Conservation (phyloP, 108 stramenopile species). For the Skeletonema marinoi region DNA sequence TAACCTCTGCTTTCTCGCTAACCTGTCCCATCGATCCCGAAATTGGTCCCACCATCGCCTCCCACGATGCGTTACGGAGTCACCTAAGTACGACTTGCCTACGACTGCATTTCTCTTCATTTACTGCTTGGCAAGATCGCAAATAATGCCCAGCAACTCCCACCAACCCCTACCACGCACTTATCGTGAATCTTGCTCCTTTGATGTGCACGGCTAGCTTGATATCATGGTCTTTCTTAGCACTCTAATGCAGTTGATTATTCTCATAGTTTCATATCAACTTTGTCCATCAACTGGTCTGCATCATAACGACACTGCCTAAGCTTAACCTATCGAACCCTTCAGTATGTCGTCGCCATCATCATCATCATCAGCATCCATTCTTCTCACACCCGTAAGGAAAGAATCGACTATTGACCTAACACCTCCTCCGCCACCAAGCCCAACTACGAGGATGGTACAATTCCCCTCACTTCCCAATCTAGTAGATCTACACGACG, state of each 20-base stretch:
- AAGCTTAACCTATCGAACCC: neutral
- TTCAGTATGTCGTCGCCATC: neutral
- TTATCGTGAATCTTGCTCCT: too few relatives aligned
- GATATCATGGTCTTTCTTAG: neutral
- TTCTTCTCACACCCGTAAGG: neutral
- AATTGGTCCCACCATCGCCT: too few relatives aligned
- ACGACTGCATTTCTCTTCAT: too few relatives aligned
- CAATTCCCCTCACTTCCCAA: neutral
- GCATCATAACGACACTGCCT: neutral
- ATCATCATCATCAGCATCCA: neutral
- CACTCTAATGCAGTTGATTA: neutral
- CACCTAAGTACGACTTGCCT: too few relatives aligned
- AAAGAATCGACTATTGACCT: neutral
- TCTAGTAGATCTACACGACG: neutral
- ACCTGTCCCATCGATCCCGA: too few relatives aligned
- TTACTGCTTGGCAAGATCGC: too few relatives aligned
- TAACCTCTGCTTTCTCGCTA: neutral
- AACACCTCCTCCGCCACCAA: neutral
- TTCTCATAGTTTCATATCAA: neutral
- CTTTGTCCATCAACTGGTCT: neutral
- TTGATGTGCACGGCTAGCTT: neutral
- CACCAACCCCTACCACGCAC: too few relatives aligned
- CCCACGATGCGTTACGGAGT: too few relatives aligned
- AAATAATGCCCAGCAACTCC: too few relatives aligned
- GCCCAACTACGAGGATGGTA: neutral